Conservation (phyloP, 2,329 filamentous ascomycete genomes). For the Apiospora arundinis region DNA sequence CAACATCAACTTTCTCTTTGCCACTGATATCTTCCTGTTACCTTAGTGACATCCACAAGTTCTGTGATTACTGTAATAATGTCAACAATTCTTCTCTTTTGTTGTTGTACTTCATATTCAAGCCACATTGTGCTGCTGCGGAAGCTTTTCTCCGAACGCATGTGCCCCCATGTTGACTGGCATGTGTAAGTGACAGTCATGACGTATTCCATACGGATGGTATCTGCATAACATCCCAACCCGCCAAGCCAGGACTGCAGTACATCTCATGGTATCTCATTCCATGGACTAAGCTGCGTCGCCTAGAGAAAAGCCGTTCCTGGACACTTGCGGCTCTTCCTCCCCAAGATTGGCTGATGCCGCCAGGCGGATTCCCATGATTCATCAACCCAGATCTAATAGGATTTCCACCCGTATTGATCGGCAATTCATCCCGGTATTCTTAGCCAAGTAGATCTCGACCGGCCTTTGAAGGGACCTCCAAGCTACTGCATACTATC, state of each 20-base stretch:
- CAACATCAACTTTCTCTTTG: background rate
- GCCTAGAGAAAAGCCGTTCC: background rate
- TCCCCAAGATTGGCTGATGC: background rate
- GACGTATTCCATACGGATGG: conserved; percentile 25
- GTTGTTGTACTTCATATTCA: background rate
- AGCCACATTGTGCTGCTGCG: no score
- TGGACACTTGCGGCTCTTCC: background rate
- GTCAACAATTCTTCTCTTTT: no score
- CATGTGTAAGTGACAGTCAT: conserved; percentile 21
- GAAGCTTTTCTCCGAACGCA: background rate
- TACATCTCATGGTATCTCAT: background rate
- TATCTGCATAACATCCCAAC: background rate
- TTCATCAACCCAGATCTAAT: background rate
- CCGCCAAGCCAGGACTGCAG: background rate
- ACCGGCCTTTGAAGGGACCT: background rate
- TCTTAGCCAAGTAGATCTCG: background rate
- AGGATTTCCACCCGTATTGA: background rate
- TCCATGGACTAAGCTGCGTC: no score
- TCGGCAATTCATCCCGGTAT: background rate
- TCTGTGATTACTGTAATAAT: no score
- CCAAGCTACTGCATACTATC: background rate
- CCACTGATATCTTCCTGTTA: background rate
- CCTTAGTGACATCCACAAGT: no score
- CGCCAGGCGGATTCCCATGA: background rate
- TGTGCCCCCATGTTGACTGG: background rate